Percentiles rank a stretch among this genome's conserved stretches.
Conservation (phyloP, 345 rosid genomes). For the Rhodamnia argentea region DNA sequence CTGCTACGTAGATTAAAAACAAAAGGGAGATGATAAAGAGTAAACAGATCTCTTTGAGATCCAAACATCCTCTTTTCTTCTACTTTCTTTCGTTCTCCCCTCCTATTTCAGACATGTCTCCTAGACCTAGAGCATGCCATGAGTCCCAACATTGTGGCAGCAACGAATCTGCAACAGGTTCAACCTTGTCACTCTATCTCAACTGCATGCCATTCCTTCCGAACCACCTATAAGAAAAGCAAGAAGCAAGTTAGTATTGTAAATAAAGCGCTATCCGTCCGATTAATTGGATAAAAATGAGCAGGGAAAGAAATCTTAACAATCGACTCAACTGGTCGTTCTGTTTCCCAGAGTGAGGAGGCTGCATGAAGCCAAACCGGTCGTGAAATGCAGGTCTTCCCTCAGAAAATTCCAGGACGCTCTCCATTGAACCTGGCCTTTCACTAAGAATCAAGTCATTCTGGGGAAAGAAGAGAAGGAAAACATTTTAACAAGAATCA, state of each 20-base stretch:
- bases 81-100: not conserved
- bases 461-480: not conserved
- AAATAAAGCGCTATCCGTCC: not conserved
- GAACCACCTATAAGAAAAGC: constrained; percentile 28
- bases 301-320: not conserved
- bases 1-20: constrained; percentile 18
- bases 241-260: not conserved
- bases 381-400: constrained; percentile 39
- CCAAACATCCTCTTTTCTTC: not conserved
- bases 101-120: not conserved
- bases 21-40: constrained; percentile 4
- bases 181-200: constrained; percentile 4
- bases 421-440: not conserved
- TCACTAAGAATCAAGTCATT: not conserved
- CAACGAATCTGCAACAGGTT: not conserved
- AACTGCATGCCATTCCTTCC: constrained; percentile 11
- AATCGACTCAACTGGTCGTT: constrained; percentile 37
- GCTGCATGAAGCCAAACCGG: constrained; percentile 22
- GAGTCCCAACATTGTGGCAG: not conserved
- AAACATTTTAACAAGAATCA: not conserved
- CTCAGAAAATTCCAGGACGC: constrained; percentile 11
- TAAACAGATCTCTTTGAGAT: constrained; percentile 13
- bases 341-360: constrained; percentile 30
- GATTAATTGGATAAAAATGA: not conserved
- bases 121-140: not conserved